Percentiles rank a stretch among this genome's conserved stretches.
Evolutionary conservation across 345 rosid genomes (phyloP).

Genomic region (Camelina hispida): DNA sequence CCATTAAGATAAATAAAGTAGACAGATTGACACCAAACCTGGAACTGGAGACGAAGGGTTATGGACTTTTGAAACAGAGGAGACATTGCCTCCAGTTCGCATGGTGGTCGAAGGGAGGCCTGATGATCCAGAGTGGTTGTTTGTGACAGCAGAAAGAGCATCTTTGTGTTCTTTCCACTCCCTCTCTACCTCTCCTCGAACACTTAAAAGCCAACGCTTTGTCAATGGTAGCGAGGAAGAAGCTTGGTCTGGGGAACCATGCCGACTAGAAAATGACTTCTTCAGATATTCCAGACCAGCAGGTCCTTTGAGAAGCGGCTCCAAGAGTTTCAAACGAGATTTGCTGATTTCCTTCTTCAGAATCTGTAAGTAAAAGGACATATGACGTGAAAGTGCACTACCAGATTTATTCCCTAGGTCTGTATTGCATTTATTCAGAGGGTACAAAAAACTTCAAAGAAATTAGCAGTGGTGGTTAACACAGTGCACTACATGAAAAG

Average conservation of each 20-base stretch:
- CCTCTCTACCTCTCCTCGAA: slow-evolving; percentile 53
- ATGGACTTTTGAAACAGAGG: slow-evolving; percentile 47
- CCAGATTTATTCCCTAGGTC: neutral
- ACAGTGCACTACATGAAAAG: neutral
- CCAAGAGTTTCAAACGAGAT: slow-evolving; percentile 78
- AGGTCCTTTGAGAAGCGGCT: slow-evolving; percentile 85
- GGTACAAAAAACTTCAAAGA: neutral
- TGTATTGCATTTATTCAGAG: neutral
- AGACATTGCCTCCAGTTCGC: slow-evolving; percentile 75
- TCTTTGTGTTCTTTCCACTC: slow-evolving; percentile 81
- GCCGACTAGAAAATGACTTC: slow-evolving; percentile 63
- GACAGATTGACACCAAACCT: slow-evolving; percentile 48
- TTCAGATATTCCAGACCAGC: slow-evolving; percentile 80
- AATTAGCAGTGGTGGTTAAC: neutral
- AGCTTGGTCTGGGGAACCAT: slow-evolving; percentile 65
- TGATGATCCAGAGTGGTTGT: slow-evolving; percentile 51
- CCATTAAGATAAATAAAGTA: slow-evolving; percentile 8
- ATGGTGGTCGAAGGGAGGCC: slow-evolving; percentile 63
- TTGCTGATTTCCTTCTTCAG: slow-evolving; percentile 77
- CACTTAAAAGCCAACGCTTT: slow-evolving; percentile 66
- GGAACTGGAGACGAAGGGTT: slow-evolving; percentile 33
- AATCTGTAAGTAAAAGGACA: slow-evolving; percentile 48
- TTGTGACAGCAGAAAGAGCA: slow-evolving; percentile 51
- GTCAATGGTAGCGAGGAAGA: slow-evolving; percentile 59
- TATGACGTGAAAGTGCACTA: neutral